phyloP scores from a whole-genome alignment of 208 protist species.

The Trichomonas vaginalis region DNA sequence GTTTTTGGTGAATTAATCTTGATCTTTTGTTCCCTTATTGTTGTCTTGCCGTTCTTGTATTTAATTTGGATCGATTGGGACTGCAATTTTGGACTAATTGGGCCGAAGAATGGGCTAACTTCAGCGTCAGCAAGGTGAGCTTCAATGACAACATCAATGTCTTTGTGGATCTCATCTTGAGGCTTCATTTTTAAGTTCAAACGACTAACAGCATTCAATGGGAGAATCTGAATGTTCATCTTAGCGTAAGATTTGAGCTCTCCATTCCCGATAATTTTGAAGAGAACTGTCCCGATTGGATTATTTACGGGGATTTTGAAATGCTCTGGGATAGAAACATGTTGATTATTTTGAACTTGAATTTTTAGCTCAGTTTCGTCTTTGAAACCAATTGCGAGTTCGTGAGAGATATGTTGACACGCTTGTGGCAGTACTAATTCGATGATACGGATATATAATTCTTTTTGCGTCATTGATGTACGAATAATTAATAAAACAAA shows the following conservation, averaged over 20 bases:
- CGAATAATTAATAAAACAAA: too few species aligned
- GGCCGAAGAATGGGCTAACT: neutral
- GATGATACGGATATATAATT: neutral
- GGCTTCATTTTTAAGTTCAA: neutral
- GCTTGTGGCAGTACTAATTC: neutral
- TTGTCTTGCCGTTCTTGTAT: neutral
- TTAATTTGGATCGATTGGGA: neutral
- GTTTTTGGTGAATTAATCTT: neutral
- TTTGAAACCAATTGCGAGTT: neutral
- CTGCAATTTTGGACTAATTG: neutral
- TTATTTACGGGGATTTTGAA: neutral
- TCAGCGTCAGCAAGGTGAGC: neutral
- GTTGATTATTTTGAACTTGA: neutral
- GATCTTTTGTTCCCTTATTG: neutral
- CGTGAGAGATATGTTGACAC: neutral
- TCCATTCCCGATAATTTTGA: neutral
- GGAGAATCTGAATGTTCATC: neutral
- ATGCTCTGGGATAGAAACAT: neutral
- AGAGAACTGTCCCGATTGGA: neutral
- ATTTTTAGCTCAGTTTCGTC: neutral
- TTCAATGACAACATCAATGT: neutral
- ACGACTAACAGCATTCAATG: neutral
- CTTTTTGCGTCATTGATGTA: neutral
- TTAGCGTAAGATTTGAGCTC: neutral
- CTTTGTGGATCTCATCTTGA: neutral